These are phyloP conservation scores for Megacollybia marginata DNA, from an alignment of 768 basidiomycete genomes.

Conservation along the genomic window DNA sequence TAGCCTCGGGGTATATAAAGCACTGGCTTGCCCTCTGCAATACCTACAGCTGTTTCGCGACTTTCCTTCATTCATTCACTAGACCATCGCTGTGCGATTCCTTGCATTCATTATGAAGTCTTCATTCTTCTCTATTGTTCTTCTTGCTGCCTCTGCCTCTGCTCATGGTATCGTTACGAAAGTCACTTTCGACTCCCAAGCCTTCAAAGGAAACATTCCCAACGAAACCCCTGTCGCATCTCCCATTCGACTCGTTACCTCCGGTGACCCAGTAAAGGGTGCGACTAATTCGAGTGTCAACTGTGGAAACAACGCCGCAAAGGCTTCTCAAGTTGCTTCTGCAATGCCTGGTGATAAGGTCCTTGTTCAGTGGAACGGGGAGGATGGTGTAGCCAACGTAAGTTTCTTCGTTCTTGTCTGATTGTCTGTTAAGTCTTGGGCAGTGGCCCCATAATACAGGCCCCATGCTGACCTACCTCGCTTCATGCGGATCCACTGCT, in stretches of 20 bases:
- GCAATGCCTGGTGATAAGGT: conserved; percentile 55
- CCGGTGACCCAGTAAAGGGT: conserved; percentile 40
- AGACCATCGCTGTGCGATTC: background rate
- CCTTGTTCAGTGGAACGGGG: conserved; percentile 51
- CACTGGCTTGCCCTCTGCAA: too few relatives aligned
- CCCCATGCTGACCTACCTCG: conserved; percentile 46
- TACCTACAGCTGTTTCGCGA: too few relatives aligned
- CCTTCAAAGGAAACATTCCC: conserved; percentile 29
- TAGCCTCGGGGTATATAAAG: too few relatives aligned
- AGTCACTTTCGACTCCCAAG: conserved; percentile 31
- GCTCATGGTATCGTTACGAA: conserved; percentile 38
- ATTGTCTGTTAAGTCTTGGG: background rate
- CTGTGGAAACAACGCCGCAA: conserved; percentile 50
- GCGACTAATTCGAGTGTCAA: conserved; percentile 47
- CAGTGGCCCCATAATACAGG: conserved; percentile 33
- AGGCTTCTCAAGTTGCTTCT: conserved; percentile 40
- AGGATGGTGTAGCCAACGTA: conserved; percentile 26
- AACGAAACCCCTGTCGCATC: conserved; percentile 12
- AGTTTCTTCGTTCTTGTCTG: conserved; percentile 6
- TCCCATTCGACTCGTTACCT: conserved; percentile 32
- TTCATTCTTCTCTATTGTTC: conserved; percentile 5
- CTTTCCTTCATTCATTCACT: too few relatives aligned
- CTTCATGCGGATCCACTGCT: conserved; percentile 27
- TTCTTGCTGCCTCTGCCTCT: conserved; percentile 25
- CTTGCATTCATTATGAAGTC: background rate